Percentiles rank a stretch among this genome's conserved stretches.
phyloP scores from a whole-genome alignment of 2,329 filamentous ascomycete genomes.

The Monilinia fructigena region DNA sequence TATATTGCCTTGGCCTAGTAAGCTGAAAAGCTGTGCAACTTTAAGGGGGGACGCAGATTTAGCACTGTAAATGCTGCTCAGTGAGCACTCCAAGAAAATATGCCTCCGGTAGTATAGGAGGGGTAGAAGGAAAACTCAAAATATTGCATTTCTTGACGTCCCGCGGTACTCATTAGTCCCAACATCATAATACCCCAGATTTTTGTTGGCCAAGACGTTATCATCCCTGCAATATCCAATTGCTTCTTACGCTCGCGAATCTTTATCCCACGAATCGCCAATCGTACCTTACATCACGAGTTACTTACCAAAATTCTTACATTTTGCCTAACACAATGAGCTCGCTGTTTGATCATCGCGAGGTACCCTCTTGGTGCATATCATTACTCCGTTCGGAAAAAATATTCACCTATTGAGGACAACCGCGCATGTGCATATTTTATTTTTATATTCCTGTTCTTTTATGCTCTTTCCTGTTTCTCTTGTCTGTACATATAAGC shows the following conservation, averaged over 20 bases:
- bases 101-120: not conserved
- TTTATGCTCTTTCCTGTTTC: not conserved
- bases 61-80: not conserved
- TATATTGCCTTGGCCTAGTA: not conserved
- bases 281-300: conserved; percentile 13
- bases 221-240: conserved; percentile 7
- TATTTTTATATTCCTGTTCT: too few relatives aligned
- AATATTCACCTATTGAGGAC: not conserved
- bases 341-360: conserved; percentile 1
- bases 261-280: conserved; percentile 20
- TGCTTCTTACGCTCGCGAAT: not conserved
- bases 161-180: not conserved
- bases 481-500: not conserved
- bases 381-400: conserved; percentile 12
- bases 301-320: not conserved
- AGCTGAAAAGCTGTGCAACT: too few relatives aligned
- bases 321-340: conserved; percentile 3
- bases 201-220: not conserved
- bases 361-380: not conserved
- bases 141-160: not conserved
- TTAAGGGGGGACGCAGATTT: not conserved
- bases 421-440: not conserved
- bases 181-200: not conserved
- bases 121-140: not conserved
- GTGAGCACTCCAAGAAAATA: not conserved